Evolutionary conservation across 192 early-diverging fungal species (phyloP).

Genomic region (Backusella liffmaniae): DNA sequence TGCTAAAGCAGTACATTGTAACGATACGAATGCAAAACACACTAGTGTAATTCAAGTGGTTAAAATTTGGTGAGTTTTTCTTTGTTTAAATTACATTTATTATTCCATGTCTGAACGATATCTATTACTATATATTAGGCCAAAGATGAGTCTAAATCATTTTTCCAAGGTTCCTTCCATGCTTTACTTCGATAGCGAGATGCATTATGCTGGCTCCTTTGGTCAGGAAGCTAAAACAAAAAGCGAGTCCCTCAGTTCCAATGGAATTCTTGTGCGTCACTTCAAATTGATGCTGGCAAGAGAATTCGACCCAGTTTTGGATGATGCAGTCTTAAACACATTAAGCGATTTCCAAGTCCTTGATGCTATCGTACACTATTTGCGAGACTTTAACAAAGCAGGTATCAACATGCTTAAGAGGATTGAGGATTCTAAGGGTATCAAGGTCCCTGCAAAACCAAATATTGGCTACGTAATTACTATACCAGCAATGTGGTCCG

Average conservation of each 20-base stretch:
- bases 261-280: not conserved
- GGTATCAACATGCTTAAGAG: not conserved
- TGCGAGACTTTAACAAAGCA: not conserved
- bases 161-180: not conserved
- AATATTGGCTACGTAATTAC: not conserved
- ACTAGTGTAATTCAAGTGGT: not conserved
- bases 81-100: not conserved
- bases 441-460: not conserved
- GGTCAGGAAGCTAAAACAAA: not conserved
- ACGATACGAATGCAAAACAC: not conserved
- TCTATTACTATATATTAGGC: not conserved
- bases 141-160: not conserved
- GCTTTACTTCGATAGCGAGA: not conserved
- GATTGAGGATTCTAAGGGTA: not conserved
- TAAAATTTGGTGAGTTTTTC: not conserved
- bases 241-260: not conserved
- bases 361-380: not conserved
- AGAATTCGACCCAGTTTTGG: not conserved
- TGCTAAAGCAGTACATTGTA: not conserved
- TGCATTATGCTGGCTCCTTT: not conserved
- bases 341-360: not conserved
- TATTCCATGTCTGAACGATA: not conserved
- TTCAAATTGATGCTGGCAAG: not conserved
- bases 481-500: constrained; percentile 34
- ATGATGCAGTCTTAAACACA: not conserved